Conservation (phyloP, 2,329 filamentous ascomycete genomes). For the Trichoderma aggressivum region DNA sequence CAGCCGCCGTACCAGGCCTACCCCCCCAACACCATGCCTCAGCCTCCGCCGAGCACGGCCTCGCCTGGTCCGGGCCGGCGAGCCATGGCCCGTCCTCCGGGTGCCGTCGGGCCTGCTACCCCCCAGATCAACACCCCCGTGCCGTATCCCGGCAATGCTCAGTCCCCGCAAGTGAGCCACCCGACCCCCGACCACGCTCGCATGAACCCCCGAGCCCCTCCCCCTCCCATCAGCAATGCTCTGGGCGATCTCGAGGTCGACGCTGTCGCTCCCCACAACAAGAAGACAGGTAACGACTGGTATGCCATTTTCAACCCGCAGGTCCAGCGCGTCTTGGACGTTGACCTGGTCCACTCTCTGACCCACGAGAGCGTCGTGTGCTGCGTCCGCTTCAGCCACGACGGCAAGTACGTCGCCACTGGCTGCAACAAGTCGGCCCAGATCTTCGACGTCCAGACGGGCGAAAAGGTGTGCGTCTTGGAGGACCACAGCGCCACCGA, state of each 20-base stretch:
- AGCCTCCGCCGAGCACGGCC: constrained; percentile 78
- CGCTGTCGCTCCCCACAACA: constrained; percentile 77
- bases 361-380: constrained; percentile 95
- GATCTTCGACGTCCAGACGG: constrained; percentile 89
- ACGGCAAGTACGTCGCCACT: constrained; percentile 93
- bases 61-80: constrained; percentile 82
- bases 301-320: constrained; percentile 95
- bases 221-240: constrained; percentile 54
- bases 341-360: constrained; percentile 90
- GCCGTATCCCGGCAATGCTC: constrained; percentile 76
- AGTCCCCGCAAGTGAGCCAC: constrained; percentile 83
- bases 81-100: constrained; percentile 63
- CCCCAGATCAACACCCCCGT: constrained; percentile 88
- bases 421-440: constrained; percentile 99
- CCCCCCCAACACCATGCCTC: constrained; percentile 70
- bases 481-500: constrained; percentile 80
- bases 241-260: constrained; percentile 86
- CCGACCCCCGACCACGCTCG: constrained; percentile 68
- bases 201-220: constrained; percentile 49
- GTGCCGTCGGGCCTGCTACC: constrained; percentile 69
- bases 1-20: constrained; percentile 63
- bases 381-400: constrained; percentile 93
- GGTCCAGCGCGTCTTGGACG: constrained; percentile 83
- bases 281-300: constrained; percentile 90
- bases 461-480: constrained; percentile 82